A percentile compares a stretch with the other conserved stretches of the same genome.
Conservation (phyloP, 768 basidiomycete species). For the Termitomyces sp. region DNA sequence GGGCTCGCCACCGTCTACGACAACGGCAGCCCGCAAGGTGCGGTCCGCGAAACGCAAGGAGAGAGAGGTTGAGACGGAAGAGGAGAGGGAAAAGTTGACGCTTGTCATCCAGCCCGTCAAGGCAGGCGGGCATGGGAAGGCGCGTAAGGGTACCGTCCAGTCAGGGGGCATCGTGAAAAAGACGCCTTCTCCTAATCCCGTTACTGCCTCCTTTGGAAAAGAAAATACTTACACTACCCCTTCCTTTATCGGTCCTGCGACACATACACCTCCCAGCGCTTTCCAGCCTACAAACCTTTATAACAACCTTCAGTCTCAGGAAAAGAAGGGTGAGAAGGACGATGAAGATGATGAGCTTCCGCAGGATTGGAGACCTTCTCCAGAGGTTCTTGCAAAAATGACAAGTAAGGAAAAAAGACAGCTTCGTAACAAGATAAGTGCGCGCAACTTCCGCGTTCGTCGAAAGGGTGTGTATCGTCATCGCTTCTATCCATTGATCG, state of each 20-base stretch:
- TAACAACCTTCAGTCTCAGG: background rate
- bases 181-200: constrained; percentile 18
- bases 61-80: constrained; percentile 13
- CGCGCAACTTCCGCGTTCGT: constrained; percentile 90
- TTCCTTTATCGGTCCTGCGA: constrained; percentile 6
- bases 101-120: constrained; percentile 50
- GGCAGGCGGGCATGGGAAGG: constrained; percentile 54
- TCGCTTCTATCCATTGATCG: constrained; percentile 6
- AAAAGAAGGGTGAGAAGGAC: constrained; percentile 18
- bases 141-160: constrained; percentile 62
- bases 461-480: constrained; percentile 64
- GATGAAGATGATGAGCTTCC: constrained; percentile 51
- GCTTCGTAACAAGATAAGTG: constrained; percentile 93
- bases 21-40: constrained; percentile 2
- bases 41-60: constrained; percentile 8
- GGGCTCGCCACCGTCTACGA: constrained; percentile 12
- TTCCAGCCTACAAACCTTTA: constrained; percentile 14
- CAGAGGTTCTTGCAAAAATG: constrained; percentile 95
- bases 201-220: constrained; percentile 13
- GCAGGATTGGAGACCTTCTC: constrained; percentile 80
- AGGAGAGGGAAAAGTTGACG: constrained; percentile 31
- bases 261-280: constrained; percentile 12
- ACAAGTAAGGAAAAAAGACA: constrained; percentile 94
- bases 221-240: constrained; percentile 32
- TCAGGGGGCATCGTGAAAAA: constrained; percentile 73